These are phyloP conservation scores for Heterobasidion irregulare DNA, from an alignment of 1,284 basidiomycete genomes.

Conservation along the genomic window DNA sequence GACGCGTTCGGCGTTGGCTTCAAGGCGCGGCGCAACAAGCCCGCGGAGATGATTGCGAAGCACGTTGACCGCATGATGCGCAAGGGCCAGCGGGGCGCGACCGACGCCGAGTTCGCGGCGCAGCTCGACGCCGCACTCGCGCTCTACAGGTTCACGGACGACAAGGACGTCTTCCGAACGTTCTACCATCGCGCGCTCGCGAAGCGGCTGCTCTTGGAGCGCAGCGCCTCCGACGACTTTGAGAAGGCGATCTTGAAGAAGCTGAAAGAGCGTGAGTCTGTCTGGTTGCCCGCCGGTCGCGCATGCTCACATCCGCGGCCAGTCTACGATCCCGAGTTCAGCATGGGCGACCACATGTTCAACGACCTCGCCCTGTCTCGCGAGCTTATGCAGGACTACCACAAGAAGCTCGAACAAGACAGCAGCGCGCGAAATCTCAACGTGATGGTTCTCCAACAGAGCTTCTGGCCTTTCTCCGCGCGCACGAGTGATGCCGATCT, in stretches of 20 bases:
- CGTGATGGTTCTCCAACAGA: conserved; percentile 68
- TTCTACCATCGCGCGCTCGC: conserved; percentile 91
- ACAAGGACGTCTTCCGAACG: conserved; percentile 90
- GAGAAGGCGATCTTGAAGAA: conserved; percentile 86
- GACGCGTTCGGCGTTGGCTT: conserved; percentile 82
- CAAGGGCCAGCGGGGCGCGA: conserved; percentile 69
- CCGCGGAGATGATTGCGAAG: conserved; percentile 94
- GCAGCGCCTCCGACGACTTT: conserved; percentile 87
- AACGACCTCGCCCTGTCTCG: conserved; percentile 73
- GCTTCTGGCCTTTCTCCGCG: conserved; percentile 67
- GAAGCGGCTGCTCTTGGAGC: conserved; percentile 80
- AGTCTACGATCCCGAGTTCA: conserved; percentile 88
- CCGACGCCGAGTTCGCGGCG: conserved; percentile 64
- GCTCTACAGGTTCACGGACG: conserved; percentile 84
- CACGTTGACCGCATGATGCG: conserved; percentile 84
- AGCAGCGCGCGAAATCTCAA: conserved; percentile 31
- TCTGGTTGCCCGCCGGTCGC: not conserved
- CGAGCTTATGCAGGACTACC: conserved; percentile 59
- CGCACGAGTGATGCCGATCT: conserved; percentile 39
- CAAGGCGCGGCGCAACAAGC: conserved; percentile 76
- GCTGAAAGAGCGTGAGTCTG: conserved; percentile 71
- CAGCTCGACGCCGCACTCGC: conserved; percentile 72
- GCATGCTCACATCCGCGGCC: not conserved
- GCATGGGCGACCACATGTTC: conserved; percentile 87
- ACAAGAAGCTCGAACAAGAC: conserved; percentile 17